A percentile compares a stretch with the other conserved stretches of the same genome.
phyloP scores from a whole-genome alignment of 2,329 filamentous ascomycete genomes.

The Diplodia scrobiculata region DNA sequence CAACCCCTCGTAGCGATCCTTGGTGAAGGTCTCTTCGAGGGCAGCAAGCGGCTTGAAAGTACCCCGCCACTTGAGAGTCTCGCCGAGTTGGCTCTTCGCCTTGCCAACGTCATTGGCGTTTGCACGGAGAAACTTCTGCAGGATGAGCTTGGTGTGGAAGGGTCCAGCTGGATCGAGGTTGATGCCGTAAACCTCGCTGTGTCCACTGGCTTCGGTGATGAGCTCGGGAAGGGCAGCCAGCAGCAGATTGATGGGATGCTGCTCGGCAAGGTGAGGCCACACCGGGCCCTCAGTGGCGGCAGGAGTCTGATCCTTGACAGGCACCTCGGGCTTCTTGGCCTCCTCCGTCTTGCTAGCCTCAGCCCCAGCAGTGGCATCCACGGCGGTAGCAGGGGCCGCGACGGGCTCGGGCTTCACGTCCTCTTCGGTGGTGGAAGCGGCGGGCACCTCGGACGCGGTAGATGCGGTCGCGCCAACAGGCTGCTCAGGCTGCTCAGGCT shows the following conservation, averaged over 20 bases:
- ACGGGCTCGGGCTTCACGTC: constrained; percentile 2
- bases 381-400: not conserved
- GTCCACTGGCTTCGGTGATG: constrained; percentile 54
- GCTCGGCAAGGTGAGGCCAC: constrained; percentile 44
- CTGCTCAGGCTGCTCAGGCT: not conserved
- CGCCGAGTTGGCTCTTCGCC: constrained; percentile 74
- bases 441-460: not conserved
- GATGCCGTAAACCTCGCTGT: constrained; percentile 86
- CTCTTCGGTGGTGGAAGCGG: not conserved
- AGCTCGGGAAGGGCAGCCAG: constrained; percentile 62
- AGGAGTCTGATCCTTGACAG: not conserved
- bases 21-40: constrained; percentile 63
- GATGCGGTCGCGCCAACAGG: not conserved
- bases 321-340: not conserved
- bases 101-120: constrained; percentile 75
- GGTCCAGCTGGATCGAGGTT: constrained; percentile 58
- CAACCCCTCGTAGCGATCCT: constrained; percentile 71
- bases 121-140: constrained; percentile 92
- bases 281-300: constrained; percentile 11
- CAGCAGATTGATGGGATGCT: constrained; percentile 57
- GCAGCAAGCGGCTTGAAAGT: constrained; percentile 70
- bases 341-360: not conserved
- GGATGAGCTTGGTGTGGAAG: constrained; percentile 76
- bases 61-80: constrained; percentile 82
- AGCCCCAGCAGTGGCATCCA: not conserved